These are phyloP conservation scores for Kwoniella sp. DNA, from an alignment of 768 basidiomycete genomes.

Conservation along the genomic window DNA sequence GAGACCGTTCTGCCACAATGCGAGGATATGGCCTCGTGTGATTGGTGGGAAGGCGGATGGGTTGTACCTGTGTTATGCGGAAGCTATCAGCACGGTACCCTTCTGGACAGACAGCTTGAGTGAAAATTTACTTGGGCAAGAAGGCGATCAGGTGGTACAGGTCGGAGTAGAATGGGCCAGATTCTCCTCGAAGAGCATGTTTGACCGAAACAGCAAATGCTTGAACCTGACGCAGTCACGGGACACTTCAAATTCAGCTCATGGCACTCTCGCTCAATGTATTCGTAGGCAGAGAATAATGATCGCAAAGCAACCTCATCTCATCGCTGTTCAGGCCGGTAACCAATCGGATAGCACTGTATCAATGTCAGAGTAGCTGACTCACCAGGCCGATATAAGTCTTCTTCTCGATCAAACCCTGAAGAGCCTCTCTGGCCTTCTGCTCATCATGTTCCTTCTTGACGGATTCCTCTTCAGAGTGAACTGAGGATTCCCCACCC, in stretches of 20 bases:
- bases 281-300: too few relatives aligned
- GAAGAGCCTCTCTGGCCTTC: constrained; percentile 32
- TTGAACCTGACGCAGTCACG: constrained; percentile 60
- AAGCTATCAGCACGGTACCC: neutral
- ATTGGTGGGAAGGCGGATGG: constrained; percentile 40
- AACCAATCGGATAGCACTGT: too few relatives aligned
- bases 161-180: constrained; percentile 72
- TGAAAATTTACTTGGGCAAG: constrained; percentile 60
- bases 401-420: constrained; percentile 71
- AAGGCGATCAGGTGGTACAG: constrained; percentile 70
- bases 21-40: constrained; percentile 36
- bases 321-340: too few relatives aligned
- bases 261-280: too few relatives aligned
- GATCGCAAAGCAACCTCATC: too few relatives aligned
- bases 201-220: constrained; percentile 71
- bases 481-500: neutral
- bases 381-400: constrained; percentile 70
- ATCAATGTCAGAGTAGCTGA: too few relatives aligned
- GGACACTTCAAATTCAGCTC: too few relatives aligned
- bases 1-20: constrained; percentile 43
- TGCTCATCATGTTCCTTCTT: constrained; percentile 15
- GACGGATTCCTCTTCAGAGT: neutral
- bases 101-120: neutral
- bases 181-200: constrained; percentile 64
- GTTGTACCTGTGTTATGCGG: constrained; percentile 36